Evolutionary conservation across 768 basidiomycete genomes (phyloP).

Genomic region (Dictyophora rubrovolvata): DNA sequence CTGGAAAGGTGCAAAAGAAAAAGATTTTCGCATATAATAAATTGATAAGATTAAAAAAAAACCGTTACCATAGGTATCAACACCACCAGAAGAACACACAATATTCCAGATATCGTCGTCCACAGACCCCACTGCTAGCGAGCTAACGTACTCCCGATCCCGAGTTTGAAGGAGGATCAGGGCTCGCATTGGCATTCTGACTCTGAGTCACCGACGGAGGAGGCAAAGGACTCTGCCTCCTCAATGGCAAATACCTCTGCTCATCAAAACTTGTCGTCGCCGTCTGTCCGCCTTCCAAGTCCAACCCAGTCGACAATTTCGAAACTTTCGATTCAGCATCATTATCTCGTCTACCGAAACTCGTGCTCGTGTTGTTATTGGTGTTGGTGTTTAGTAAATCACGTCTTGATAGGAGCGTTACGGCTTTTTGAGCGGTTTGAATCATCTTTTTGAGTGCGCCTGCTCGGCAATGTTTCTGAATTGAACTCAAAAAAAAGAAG

Average conservation of each 20-base stretch:
- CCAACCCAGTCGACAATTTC: not conserved
- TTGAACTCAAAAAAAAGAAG: not conserved
- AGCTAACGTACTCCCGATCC: no score
- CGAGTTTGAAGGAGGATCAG: no score
- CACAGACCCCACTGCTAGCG: no score
- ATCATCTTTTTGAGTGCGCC: constrained; percentile 25
- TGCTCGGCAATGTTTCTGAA: constrained; percentile 8
- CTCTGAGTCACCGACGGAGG: no score
- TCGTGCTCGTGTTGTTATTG: constrained; percentile 4
- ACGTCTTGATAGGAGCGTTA: constrained; percentile 22
- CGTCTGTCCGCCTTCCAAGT: not conserved
- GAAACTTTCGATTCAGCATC: not conserved
- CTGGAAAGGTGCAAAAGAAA: no score
- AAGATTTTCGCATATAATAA: no score
- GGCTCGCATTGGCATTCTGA: no score
- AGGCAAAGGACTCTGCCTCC: not conserved
- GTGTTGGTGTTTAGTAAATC: constrained; percentile 14
- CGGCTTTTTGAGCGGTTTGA: constrained; percentile 24
- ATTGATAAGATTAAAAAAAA: no score
- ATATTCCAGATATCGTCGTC: no score
- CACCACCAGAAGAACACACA: no score
- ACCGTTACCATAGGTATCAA: no score
- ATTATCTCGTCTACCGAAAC: not conserved
- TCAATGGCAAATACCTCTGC: not conserved
- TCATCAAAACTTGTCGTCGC: not conserved